These are phyloP conservation scores for Wilcoxina mikolae DNA, from an alignment of 495 filamentous ascomycete genomes.

Conservation along the genomic window DNA sequence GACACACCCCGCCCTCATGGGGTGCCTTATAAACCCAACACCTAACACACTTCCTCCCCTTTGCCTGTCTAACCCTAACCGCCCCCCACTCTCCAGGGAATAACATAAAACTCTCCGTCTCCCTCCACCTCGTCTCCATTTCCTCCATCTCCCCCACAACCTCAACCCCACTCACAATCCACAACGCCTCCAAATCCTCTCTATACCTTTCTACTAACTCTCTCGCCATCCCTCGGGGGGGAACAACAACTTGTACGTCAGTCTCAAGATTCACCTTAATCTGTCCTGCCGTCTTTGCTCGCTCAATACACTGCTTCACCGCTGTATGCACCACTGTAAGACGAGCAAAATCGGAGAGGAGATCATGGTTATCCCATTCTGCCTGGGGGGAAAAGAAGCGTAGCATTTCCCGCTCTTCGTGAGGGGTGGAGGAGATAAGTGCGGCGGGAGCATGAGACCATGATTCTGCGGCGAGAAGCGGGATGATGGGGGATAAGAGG, in stretches of 20 bases:
- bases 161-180: constrained; percentile 59
- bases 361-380: constrained; percentile 31
- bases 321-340: constrained; percentile 14
- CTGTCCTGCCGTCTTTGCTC: neutral
- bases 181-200: constrained; percentile 53
- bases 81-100: constrained; percentile 18
- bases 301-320: constrained; percentile 19
- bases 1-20: constrained; percentile 49
- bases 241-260: constrained; percentile 19
- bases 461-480: constrained; percentile 72
- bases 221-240: constrained; percentile 16
- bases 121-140: constrained; percentile 30
- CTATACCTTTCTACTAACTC: constrained; percentile 39
- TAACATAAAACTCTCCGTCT: constrained; percentile 43
- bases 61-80: constrained; percentile 53
- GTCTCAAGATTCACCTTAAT: constrained; percentile 23
- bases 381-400: constrained; percentile 24
- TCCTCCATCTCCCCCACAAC: constrained; percentile 27
- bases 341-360: constrained; percentile 22
- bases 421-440: constrained; percentile 33
- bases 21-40: constrained; percentile 71
- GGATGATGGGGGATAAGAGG: constrained; percentile 67
- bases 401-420: constrained; percentile 13
- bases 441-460: constrained; percentile 56
- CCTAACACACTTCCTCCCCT: constrained; percentile 57